Evolutionary conservation across 2,329 filamentous ascomycete genomes (phyloP).

Genomic region (Neonectria hederae): DNA sequence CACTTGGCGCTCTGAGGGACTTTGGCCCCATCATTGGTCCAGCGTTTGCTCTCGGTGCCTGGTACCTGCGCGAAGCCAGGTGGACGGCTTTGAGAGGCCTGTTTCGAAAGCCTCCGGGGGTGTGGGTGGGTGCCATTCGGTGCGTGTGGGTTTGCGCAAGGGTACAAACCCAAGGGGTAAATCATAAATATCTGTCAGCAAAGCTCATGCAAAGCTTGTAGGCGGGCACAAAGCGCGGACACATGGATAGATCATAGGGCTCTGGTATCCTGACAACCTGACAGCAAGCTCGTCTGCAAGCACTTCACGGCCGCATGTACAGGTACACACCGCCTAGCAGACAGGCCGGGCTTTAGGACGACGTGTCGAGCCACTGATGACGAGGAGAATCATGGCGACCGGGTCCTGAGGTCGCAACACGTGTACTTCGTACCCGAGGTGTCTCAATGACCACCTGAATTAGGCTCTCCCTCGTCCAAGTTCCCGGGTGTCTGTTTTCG

Average conservation of each 20-base stretch:
- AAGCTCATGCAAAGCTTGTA: not conserved
- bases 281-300: slow-evolving; percentile 5
- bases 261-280: slow-evolving; percentile 1
- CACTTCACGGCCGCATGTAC: slow-evolving; percentile 8
- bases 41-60: slow-evolving; percentile 44
- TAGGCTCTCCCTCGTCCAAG: not conserved
- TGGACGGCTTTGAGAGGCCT: slow-evolving; percentile 52
- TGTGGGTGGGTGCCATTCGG: slow-evolving; percentile 9
- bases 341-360: not conserved
- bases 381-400: not conserved
- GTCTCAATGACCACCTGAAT: slow-evolving; percentile 1
- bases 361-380: not conserved
- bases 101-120: slow-evolving; percentile 33
- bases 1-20: slow-evolving; percentile 15
- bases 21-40: slow-evolving; percentile 45
- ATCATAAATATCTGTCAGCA: slow-evolving; percentile 6
- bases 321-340: not conserved
- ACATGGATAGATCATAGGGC: not conserved
- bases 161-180: slow-evolving; percentile 1
- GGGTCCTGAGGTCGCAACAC: not conserved
- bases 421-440: not conserved
- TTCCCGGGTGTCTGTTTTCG: not conserved
- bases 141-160: slow-evolving; percentile 11
- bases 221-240: not conserved
- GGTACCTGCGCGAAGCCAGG: slow-evolving; percentile 56